These are phyloP conservation scores for Mortierella sp. DNA, from an alignment of 371 early-diverging fungal genomes.

Conservation along the genomic window DNA sequence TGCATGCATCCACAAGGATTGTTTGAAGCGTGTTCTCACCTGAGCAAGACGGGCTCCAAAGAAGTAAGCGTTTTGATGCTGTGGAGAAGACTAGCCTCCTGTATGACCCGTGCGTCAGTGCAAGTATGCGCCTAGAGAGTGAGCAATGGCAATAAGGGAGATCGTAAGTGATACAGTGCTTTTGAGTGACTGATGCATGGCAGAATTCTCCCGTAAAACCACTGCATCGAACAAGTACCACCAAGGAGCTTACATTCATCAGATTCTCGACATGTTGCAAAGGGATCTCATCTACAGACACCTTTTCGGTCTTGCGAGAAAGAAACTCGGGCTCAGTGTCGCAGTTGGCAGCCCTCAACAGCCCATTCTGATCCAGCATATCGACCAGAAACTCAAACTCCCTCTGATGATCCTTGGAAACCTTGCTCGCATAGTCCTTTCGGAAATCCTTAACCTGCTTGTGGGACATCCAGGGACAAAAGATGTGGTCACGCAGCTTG, in stretches of 20 bases:
- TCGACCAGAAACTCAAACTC: conserved; percentile 14
- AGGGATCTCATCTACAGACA: neutral
- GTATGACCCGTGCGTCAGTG: neutral
- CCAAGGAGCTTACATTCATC: neutral
- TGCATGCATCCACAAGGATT: neutral
- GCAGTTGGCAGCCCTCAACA: neutral
- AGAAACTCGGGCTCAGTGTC: neutral
- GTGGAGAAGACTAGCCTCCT: neutral
- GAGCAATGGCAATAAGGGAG: neutral
- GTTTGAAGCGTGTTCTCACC: neutral
- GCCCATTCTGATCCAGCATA: conserved; percentile 13
- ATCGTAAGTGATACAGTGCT: neutral
- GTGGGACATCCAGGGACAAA: neutral
- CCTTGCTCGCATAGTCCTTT: neutral
- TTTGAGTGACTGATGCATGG: neutral
- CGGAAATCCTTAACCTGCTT: conserved; percentile 21
- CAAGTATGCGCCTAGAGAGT: neutral
- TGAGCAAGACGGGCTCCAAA: neutral
- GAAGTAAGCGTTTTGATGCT: neutral
- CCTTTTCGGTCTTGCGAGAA: neutral
- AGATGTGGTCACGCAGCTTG: neutral
- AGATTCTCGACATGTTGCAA: neutral
- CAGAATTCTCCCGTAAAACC: neutral
- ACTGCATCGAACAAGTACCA: neutral
- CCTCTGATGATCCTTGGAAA: neutral